Base-by-base conservation (phyloP, 192 early-diverging fungal species). In the Linnemannia schmuckeri region DNA sequence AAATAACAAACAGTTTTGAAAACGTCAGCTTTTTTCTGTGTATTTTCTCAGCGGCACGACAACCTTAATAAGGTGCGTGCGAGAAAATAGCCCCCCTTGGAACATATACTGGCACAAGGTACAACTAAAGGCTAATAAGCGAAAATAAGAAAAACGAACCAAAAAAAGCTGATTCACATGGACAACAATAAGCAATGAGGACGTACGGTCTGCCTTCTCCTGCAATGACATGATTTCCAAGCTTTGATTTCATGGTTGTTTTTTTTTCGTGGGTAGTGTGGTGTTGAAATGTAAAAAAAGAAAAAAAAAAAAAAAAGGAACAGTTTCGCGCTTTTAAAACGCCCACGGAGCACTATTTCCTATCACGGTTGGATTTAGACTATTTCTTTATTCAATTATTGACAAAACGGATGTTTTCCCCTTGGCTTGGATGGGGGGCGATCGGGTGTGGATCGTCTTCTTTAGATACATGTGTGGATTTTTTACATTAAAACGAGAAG, bases 181-280 rank as follows among this genome's bases (percentile, higher is more conserved):
- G n/a, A 30, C 27, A 37, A 38, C 15, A 27, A 69, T 13, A 2
- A 46, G 15, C 44, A 46, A 46, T 13, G 30, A 10, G n/a, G 68
- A 81, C 85, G 46, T 87, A 87, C 85, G 85, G 85, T 24, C 85
- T 79, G 44, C 85, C 85, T 71, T 87, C 85, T 74, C 75, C 80
- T 75, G 76, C 76, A 78, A 87, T 81, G 76, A 87, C 72, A 70
- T 81, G 71, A 24, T 86, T 54, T 15, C 75, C 35, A 18, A 81
- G 76, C 72, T 78, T 87, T 46, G 61, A 70, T 68, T 79, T 75
- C 74, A 74, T 78, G 8, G 13, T 75, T 71, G 68, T 7, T 18
- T 42, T 24, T 37, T 37, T n/a, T 6, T 46, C 35, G 74, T 35
- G 68, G 30, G 42, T 49, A 46, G 27, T 30, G 42, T 46, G 27